Percentiles rank a stretch among this genome's conserved stretches.
Evolutionary conservation across 345 rosid species (phyloP).

Genomic region (Iberis pinnata): DNA sequence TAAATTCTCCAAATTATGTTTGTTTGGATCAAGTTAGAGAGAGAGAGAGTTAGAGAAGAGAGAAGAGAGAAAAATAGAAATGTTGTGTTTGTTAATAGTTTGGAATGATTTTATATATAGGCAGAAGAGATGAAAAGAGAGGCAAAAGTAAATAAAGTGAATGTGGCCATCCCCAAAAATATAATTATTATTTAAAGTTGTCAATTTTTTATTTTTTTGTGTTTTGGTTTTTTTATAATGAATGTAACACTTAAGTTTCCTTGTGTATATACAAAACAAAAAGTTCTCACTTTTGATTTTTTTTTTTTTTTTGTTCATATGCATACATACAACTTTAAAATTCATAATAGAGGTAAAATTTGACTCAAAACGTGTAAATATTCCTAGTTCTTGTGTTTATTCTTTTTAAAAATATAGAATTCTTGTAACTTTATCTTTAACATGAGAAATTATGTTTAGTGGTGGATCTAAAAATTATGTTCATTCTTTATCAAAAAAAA

Average conservation of each 20-base stretch:
- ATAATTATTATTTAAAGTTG: slow-evolving; percentile 3
- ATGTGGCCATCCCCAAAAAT: slow-evolving; percentile 23
- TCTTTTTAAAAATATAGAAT: no score
- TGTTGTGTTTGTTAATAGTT: slow-evolving; percentile 22
- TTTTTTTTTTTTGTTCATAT: no score
- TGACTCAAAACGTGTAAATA: no score
- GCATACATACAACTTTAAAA: not conserved
- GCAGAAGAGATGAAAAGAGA: slow-evolving; percentile 9
- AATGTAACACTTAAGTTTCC: no score
- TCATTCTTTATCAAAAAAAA: no score
- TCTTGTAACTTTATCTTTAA: no score
- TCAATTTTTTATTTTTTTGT: not conserved
- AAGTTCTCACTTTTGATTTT: not conserved
- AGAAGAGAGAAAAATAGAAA: slow-evolving; percentile 9
- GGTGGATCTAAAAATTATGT: no score
- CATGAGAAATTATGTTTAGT: no score
- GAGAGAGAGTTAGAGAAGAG: slow-evolving; percentile 1
- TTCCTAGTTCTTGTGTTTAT: no score
- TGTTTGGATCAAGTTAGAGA: slow-evolving; percentile 2
- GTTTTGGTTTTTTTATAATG: no score
- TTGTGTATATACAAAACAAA: not conserved
- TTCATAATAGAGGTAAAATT: not conserved
- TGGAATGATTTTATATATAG: slow-evolving; percentile 22
- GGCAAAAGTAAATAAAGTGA: slow-evolving; percentile 26
- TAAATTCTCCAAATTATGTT: not conserved